Conservation (phyloP, 768 basidiomycete genomes). For the Leccinum longicurvipes region DNA sequence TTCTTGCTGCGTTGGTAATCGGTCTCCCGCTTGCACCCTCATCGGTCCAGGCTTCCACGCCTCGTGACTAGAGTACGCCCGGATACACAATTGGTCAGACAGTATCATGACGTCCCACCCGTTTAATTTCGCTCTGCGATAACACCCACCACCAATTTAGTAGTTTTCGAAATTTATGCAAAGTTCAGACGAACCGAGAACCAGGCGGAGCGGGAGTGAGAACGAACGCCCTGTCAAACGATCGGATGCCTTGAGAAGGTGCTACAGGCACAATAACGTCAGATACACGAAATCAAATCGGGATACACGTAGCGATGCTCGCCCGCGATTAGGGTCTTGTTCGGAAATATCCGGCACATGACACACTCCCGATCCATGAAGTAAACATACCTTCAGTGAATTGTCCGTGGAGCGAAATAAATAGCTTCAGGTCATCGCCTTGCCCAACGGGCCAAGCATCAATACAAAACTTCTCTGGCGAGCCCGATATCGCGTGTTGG, state of each 20-base stretch:
- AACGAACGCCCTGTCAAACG: slow-evolving; percentile 92
- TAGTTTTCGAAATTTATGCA: background rate
- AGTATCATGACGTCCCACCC: slow-evolving; percentile 92
- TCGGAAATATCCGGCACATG: slow-evolving; percentile 15
- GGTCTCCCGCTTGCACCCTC: slow-evolving; percentile 57
- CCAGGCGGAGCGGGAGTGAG: slow-evolving; percentile 76
- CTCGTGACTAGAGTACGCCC: slow-evolving; percentile 77
- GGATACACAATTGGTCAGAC: slow-evolving; percentile 83
- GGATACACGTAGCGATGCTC: background rate
- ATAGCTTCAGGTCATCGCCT: slow-evolving; percentile 50
- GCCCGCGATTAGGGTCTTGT: background rate
- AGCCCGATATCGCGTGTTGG: slow-evolving; percentile 75
- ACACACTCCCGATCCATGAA: background rate
- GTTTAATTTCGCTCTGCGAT: slow-evolving; percentile 61
- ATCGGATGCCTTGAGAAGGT: slow-evolving; percentile 75
- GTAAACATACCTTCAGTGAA: slow-evolving; percentile 79
- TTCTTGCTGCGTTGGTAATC: slow-evolving; percentile 17
- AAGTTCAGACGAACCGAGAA: slow-evolving; percentile 62
- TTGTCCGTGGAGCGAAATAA: slow-evolving; percentile 84
- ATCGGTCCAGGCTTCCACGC: slow-evolving; percentile 78
- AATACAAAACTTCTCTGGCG: slow-evolving; percentile 79
- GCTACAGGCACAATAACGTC: slow-evolving; percentile 37
- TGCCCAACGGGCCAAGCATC: slow-evolving; percentile 80
- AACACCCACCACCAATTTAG: slow-evolving; percentile 11
- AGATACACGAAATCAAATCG: slow-evolving; percentile 24